Evolutionary conservation across 768 basidiomycete species (phyloP).

Genomic region (Leccinum truebloodii): DNA sequence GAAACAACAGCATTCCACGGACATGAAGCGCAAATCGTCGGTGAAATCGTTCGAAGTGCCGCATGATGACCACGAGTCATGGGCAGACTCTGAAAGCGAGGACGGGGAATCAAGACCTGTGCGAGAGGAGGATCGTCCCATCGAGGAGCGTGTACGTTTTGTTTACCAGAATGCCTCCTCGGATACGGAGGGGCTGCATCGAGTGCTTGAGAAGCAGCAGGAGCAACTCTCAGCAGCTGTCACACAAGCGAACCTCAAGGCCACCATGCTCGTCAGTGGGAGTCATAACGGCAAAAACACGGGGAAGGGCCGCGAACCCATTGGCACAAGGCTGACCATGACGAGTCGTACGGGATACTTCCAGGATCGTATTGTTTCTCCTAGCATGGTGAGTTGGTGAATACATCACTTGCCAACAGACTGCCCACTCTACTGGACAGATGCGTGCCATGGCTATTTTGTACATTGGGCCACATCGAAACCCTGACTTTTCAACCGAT

Average conservation of each 20-base stretch:
- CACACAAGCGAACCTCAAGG: slow-evolving; percentile 50
- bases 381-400: slow-evolving; percentile 80
- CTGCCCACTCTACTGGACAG: slow-evolving; percentile 45
- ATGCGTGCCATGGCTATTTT: slow-evolving; percentile 99
- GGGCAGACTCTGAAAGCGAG: slow-evolving; percentile 55
- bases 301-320: slow-evolving; percentile 51
- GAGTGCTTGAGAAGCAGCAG: slow-evolving; percentile 48
- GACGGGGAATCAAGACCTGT: slow-evolving; percentile 46
- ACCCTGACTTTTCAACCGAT: slow-evolving; percentile 93
- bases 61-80: slow-evolving; percentile 47
- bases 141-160: slow-evolving; percentile 72
- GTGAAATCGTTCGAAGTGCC: slow-evolving; percentile 24
- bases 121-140: slow-evolving; percentile 72
- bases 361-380: slow-evolving; percentile 91
- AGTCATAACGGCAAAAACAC: slow-evolving; percentile 30
- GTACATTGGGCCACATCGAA: slow-evolving; percentile 91
- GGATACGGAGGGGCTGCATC: slow-evolving; percentile 17
- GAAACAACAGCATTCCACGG: slow-evolving; percentile 21
- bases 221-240: slow-evolving; percentile 52
- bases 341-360: slow-evolving; percentile 92
- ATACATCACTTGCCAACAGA: neutral
- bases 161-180: slow-evolving; percentile 38
- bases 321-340: slow-evolving; percentile 92
- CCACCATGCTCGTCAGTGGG: slow-evolving; percentile 37
- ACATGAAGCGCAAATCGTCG: slow-evolving; percentile 33